Evolutionary conservation across 192 early-diverging fungal genomes (phyloP).

Genomic region (Coemansia sp.): DNA sequence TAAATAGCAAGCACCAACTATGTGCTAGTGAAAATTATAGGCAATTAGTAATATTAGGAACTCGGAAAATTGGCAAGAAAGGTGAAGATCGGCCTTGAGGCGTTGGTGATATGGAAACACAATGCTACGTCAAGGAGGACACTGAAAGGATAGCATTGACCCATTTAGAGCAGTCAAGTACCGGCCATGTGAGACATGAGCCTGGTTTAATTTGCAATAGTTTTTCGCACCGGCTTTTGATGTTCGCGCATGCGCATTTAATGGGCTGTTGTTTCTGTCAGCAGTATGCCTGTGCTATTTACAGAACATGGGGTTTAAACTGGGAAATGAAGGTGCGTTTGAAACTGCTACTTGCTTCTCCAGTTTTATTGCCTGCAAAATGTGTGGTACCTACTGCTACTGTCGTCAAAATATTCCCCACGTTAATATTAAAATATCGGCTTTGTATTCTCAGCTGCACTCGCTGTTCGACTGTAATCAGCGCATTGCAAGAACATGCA

Average conservation of each 20-base stretch:
- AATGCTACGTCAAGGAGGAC: background rate
- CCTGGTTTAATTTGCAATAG: background rate
- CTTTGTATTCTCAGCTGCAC: too few species aligned
- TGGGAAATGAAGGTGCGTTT: background rate
- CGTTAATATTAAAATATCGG: too few species aligned
- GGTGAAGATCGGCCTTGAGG: background rate
- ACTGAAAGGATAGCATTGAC: background rate
- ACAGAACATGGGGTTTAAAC: background rate
- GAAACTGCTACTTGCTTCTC: conserved; percentile 1
- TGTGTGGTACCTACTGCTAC: background rate
- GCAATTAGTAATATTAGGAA: background rate
- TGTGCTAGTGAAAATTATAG: background rate
- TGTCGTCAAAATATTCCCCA: background rate
- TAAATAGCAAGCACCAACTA: background rate
- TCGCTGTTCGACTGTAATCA: too few species aligned
- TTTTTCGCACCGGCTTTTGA: background rate
- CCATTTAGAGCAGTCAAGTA: background rate
- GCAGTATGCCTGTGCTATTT: background rate
- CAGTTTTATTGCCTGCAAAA: background rate
- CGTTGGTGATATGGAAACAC: conserved; percentile 9
- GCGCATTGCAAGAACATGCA: too few species aligned
- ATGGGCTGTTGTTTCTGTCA: background rate
- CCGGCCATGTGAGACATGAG: conserved; percentile 5
- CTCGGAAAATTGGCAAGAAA: background rate
- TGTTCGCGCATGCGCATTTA: background rate